phyloP scores from a whole-genome alignment of 208 protist species.

The Sergeia podlipaevii region DNA sequence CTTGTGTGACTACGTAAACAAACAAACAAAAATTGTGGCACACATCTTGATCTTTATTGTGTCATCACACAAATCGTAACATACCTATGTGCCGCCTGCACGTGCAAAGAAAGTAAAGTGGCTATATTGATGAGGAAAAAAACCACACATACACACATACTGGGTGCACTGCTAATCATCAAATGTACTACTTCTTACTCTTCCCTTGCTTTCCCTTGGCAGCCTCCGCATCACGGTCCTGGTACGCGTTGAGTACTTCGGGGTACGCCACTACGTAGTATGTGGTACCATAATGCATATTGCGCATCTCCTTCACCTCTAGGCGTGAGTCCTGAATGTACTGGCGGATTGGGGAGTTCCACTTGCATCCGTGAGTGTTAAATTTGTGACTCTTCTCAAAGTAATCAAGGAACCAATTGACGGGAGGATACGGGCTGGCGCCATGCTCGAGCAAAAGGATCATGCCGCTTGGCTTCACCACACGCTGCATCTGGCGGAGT shows the following conservation, averaged over 20 bases:
- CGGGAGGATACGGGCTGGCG: conserved; percentile 63
- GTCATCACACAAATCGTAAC: too few species aligned
- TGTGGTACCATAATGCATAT: conserved; percentile 91
- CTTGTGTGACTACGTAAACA: too few species aligned
- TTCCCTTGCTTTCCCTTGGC: neutral
- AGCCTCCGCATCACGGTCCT: conserved; percentile 22
- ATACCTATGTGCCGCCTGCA: neutral
- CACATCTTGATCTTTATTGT: too few species aligned
- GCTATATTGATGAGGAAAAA: neutral
- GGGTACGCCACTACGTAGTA: conserved; percentile 89
- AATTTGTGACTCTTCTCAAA: conserved; percentile 72
- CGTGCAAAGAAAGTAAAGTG: neutral
- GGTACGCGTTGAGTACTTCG: conserved; percentile 67
- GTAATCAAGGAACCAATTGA: conserved; percentile 89
- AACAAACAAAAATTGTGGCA: too few species aligned
- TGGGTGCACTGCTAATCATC: neutral
- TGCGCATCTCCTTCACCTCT: conserved; percentile 77
- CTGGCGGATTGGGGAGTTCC: conserved; percentile 77
- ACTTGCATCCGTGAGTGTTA: conserved; percentile 86
- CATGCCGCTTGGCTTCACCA: conserved; percentile 86
- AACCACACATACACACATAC: neutral
- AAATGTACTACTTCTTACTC: conserved; percentile 3
- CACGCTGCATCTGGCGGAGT: conserved; percentile 86
- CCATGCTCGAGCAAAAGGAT: conserved; percentile 91
- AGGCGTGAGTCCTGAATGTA: conserved; percentile 77